Percentiles rank a stretch among this genome's conserved stretches.
Conservation (phyloP, 768 basidiomycete species). For the Calocera cornea region DNA sequence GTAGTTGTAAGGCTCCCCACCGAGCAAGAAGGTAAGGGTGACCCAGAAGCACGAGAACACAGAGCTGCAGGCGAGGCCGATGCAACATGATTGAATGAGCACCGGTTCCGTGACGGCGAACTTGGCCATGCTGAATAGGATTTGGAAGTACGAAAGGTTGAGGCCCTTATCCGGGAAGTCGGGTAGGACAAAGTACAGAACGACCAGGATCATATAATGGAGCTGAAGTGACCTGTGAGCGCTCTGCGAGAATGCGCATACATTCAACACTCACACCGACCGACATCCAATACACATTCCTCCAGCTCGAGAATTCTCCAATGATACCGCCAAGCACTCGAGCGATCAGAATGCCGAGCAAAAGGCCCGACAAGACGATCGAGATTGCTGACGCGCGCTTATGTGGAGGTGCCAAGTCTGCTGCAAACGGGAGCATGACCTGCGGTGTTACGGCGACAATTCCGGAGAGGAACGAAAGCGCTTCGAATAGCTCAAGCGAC, state of each 20-base stretch:
- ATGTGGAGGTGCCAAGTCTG: constrained; percentile 18
- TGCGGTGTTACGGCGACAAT: constrained; percentile 42
- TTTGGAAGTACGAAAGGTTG: constrained; percentile 48
- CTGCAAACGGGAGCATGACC: constrained; percentile 26
- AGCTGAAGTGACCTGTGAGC: constrained; percentile 1
- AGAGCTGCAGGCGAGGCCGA: constrained; percentile 14
- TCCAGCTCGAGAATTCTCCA: constrained; percentile 43
- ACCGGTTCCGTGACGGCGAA: constrained; percentile 65
- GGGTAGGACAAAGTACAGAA: constrained; percentile 55
- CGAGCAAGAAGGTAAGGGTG: constrained; percentile 56
- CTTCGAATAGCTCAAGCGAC: constrained; percentile 47
- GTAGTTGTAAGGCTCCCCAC: constrained; percentile 59
- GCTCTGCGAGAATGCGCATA: background rate
- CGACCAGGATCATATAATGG: constrained; percentile 43
- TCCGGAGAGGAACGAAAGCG: constrained; percentile 58
- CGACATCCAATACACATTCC: constrained; percentile 64
- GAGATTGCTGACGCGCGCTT: constrained; percentile 17
- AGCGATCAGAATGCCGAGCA: constrained; percentile 41
- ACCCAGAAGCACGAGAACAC: constrained; percentile 12
- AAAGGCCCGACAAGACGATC: constrained; percentile 19
- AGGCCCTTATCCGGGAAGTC: constrained; percentile 63
- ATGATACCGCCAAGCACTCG: constrained; percentile 53
- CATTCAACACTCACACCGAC: constrained; percentile 36
- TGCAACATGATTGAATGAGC: constrained; percentile 42
- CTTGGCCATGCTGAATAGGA: constrained; percentile 63